phyloP scores from a whole-genome alignment of 1,284 basidiomycete genomes.

The Malassezia psittaci region DNA sequence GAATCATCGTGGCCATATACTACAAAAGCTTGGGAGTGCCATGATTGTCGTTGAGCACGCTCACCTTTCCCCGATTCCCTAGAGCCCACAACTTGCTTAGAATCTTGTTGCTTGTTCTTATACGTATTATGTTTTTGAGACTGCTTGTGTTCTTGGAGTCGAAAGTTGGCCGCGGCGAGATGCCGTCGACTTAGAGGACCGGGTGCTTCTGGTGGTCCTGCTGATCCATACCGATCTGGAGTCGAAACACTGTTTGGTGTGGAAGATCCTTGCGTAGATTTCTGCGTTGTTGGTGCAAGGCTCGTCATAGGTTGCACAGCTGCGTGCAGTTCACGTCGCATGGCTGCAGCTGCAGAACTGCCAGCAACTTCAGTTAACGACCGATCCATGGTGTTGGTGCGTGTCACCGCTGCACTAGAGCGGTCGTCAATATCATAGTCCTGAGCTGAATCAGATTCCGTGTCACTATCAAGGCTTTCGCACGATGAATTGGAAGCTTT shows the following conservation, averaged over 20 bases:
- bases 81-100: background rate
- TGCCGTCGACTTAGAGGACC: constrained; percentile 37
- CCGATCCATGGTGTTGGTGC: background rate
- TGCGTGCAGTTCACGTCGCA: background rate
- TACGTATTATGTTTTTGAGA: background rate
- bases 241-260: constrained; percentile 27
- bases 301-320: background rate
- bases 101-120: background rate
- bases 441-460: constrained; percentile 24
- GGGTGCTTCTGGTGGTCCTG: constrained; percentile 36
- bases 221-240: constrained; percentile 37
- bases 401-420: constrained; percentile 18
- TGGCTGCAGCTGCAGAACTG: background rate
- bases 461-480: background rate
- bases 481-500: background rate
- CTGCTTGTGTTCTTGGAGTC: constrained; percentile 12
- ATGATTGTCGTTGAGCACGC: background rate
- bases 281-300: background rate
- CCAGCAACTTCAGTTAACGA: background rate
- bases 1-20: constrained; percentile 40
- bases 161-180: constrained; percentile 35
- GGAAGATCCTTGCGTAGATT: constrained; percentile 10
- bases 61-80: background rate
- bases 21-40: constrained; percentile 22
- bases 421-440: constrained; percentile 45